These are phyloP conservation scores for Diaporthe sp. DNA, from an alignment of 2,329 filamentous ascomycete genomes.

Conservation along the genomic window DNA sequence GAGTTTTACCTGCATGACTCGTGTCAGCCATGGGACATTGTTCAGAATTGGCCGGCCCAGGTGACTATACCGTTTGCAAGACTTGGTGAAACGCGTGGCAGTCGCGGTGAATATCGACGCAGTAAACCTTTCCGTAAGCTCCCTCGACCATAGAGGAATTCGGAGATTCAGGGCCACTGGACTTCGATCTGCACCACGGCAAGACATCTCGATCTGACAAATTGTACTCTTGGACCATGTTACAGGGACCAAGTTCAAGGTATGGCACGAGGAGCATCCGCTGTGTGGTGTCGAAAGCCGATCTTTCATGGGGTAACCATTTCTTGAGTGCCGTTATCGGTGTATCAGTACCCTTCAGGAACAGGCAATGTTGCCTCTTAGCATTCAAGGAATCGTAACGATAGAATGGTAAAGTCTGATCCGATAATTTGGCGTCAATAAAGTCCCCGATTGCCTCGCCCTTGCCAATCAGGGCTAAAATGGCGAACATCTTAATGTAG, in stretches of 20 bases:
- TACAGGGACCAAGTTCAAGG: neutral
- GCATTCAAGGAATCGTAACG: neutral
- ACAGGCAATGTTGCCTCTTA: neutral
- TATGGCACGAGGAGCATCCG: neutral
- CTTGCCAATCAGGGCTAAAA: neutral
- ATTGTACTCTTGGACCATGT: neutral
- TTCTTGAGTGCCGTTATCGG: neutral
- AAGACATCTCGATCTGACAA: neutral
- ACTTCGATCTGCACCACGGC: neutral
- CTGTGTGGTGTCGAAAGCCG: neutral
- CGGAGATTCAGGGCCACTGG: neutral
- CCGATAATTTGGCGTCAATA: neutral
- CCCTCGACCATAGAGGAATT: neutral
- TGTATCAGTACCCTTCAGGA: neutral
- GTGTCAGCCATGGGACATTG: neutral
- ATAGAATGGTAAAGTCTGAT: neutral
- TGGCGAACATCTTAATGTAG: neutral
- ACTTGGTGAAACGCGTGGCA: neutral
- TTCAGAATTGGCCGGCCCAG: too few relatives aligned
- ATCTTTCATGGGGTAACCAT: rapidly evolving
- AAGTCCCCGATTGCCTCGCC: neutral
- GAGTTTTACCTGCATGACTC: neutral
- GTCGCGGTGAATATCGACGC: neutral
- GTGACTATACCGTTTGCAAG: neutral
- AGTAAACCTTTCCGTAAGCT: neutral